Evolutionary conservation across 148 eudicot species (phyloP).

Genomic region (Chenopodium berlandieri): DNA sequence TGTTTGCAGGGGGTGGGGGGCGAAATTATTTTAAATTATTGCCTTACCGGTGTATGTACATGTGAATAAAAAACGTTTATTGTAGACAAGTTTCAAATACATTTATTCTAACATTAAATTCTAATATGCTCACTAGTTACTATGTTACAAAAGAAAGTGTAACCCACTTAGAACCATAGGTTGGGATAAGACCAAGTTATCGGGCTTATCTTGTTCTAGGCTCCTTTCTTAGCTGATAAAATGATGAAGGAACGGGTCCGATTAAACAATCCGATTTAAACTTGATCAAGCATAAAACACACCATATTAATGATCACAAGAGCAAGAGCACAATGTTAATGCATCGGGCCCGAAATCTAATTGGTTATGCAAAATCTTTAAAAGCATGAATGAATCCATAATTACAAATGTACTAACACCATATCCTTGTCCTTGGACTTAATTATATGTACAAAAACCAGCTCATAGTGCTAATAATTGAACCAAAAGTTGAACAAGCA

Average conservation of each 20-base stretch:
- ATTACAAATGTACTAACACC: constrained; percentile 13
- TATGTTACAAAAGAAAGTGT: no score
- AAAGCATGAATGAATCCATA: constrained; percentile 17
- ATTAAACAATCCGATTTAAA: no score
- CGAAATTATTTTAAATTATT: background rate
- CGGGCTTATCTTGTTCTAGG: no score
- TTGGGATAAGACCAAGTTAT: no score
- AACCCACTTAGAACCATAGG: no score
- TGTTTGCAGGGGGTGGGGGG: background rate
- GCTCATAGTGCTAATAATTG: constrained; percentile 38
- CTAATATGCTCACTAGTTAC: no score
- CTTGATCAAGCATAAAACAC: no score
- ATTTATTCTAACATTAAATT: no score
- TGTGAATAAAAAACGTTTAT: background rate
- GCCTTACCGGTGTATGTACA: background rate
- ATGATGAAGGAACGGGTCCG: no score
- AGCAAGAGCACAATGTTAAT: background rate
- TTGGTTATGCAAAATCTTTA: constrained; percentile 15
- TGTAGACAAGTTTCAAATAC: background rate
- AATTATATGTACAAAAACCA: constrained; percentile 20
- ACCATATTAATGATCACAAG: background rate
- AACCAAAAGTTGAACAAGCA: constrained; percentile 8
- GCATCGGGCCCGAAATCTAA: constrained; percentile 20
- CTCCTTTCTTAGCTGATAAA: no score
- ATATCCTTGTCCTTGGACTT: constrained; percentile 16